Evolutionary conservation across 2,329 filamentous ascomycete genomes (phyloP).

Genomic region (Apiospora pterosperma): DNA sequence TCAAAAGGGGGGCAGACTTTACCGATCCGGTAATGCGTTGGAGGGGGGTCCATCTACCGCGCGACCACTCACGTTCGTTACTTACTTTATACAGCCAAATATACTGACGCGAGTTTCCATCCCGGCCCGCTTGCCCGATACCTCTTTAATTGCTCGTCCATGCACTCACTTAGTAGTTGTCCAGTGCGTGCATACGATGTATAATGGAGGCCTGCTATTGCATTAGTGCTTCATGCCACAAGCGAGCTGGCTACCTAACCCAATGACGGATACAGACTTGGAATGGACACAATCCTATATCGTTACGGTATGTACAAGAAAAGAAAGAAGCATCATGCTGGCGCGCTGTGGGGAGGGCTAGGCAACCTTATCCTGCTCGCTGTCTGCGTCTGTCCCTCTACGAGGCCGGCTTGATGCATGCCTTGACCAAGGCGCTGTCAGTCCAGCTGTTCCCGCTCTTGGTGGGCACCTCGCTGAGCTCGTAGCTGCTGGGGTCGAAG

Average conservation of each 20-base stretch:
- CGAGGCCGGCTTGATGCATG: conserved; percentile 13
- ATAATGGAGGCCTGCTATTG: not conserved
- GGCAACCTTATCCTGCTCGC: not conserved
- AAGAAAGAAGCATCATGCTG: too few species aligned
- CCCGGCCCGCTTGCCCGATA: not conserved
- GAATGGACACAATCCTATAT: not conserved
- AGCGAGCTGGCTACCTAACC: not conserved
- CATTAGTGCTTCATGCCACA: not conserved
- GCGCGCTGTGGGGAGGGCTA: not conserved
- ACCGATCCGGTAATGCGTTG: not conserved
- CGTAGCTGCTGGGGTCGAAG: conserved; percentile 17
- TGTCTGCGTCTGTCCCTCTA: not conserved
- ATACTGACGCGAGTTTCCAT: not conserved
- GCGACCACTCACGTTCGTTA: not conserved
- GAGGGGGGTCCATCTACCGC: not conserved
- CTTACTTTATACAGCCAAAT: not conserved
- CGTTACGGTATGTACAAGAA: not conserved
- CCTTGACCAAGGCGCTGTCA: conserved; percentile 14
- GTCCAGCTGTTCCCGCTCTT: conserved; percentile 16
- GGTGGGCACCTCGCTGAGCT: conserved; percentile 18
- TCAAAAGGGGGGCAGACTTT: not conserved
- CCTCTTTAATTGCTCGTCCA: not conserved
- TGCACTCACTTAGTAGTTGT: not conserved
- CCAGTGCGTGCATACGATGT: not conserved
- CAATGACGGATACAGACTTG: not conserved